These are phyloP conservation scores for Candida sanyaensis DNA, from an alignment of 1,139 yeast genomes.

Conservation along the genomic window DNA sequence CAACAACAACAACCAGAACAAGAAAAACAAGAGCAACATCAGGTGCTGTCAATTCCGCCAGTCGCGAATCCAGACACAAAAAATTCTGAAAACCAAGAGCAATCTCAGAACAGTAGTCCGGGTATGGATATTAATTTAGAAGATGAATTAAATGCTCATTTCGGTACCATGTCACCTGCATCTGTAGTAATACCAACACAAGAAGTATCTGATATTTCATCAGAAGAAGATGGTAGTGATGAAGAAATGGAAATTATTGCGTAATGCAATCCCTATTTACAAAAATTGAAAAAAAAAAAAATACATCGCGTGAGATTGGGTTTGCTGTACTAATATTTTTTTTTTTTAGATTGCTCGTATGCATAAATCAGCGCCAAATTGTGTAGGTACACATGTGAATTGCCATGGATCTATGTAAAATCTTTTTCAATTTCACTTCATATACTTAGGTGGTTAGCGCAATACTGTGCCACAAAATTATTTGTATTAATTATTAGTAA, in stretches of 20 bases:
- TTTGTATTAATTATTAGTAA: no score
- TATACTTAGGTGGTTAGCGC: no score
- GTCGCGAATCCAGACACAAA: neutral
- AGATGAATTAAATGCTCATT: slow-evolving; percentile 15
- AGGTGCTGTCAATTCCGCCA: neutral
- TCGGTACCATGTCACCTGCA: slow-evolving; percentile 5
- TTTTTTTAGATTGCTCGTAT: no score
- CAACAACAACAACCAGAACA: neutral
- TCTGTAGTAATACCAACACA: slow-evolving; percentile 8
- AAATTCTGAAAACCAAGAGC: neutral
- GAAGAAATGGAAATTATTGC: slow-evolving; percentile 5
- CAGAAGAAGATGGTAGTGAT: slow-evolving; percentile 7
- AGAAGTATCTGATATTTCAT: slow-evolving; percentile 8
- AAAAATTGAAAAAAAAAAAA: no score
- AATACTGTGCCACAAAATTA: no score
- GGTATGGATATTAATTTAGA: slow-evolving; percentile 8
- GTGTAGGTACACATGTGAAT: no score
- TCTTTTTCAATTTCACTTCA: no score
- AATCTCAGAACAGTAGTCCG: neutral
- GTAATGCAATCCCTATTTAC: neutral
- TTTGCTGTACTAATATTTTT: no score
- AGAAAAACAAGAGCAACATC: neutral
- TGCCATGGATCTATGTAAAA: no score
- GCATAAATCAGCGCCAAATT: no score
- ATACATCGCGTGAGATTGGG: no score